Percentiles rank a stretch among this genome's conserved stretches.
Evolutionary conservation across 352 stramenopile genomes (phyloP).

Genomic region (Aphanomyces stellatus): DNA sequence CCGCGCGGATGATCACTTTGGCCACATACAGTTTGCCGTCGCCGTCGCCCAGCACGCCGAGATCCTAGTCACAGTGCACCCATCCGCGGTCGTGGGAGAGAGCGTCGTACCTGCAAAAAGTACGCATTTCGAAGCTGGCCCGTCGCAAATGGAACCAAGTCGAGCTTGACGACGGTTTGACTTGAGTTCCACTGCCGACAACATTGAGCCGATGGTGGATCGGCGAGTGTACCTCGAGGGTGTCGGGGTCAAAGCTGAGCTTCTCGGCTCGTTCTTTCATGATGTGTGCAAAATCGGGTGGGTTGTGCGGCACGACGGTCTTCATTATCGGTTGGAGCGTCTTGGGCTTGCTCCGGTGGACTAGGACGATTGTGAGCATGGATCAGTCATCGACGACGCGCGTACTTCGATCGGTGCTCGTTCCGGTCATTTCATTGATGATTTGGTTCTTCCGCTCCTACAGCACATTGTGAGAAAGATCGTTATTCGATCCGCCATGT

Average conservation of each 20-base stretch:
- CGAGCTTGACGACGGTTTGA: conserved; percentile 49
- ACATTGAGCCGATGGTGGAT: neutral
- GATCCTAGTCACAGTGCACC: conserved; percentile 21
- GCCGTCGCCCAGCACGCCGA: conserved; percentile 5
- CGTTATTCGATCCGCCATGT: neutral
- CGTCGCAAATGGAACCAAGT: conserved; percentile 73
- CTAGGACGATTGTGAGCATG: neutral
- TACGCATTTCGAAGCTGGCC: conserved; percentile 73
- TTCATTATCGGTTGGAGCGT: conserved; percentile 66
- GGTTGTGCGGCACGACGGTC: conserved; percentile 64
- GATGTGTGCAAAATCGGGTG: conserved; percentile 54
- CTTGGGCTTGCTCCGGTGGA: conserved; percentile 3
- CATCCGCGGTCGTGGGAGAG: conserved; percentile 22
- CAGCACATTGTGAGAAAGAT: neutral
- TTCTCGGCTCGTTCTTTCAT: conserved; percentile 63
- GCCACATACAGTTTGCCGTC: conserved; percentile 44
- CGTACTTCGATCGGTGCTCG: conserved; percentile 42
- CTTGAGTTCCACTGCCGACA: conserved; percentile 41
- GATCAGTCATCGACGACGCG: neutral
- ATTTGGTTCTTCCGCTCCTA: conserved; percentile 74
- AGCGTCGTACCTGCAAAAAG: conserved; percentile 40
- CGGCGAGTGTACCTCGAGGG: conserved; percentile 31
- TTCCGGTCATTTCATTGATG: conserved; percentile 83
- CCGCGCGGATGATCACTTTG: conserved; percentile 60
- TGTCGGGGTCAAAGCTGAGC: conserved; percentile 76